Conservation (phyloP, 1,284 basidiomycete genomes). For the Wallemia ichthyophaga region DNA sequence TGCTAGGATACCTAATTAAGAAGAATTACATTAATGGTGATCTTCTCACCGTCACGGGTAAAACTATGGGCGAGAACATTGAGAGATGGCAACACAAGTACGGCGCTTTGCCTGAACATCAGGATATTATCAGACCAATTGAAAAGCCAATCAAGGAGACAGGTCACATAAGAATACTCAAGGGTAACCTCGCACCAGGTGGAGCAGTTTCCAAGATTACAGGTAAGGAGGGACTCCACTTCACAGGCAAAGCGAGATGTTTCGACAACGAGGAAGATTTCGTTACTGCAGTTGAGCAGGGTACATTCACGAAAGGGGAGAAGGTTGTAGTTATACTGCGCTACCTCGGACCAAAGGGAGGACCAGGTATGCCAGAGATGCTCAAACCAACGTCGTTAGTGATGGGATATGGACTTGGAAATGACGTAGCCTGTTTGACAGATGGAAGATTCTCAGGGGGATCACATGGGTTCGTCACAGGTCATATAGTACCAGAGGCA, state of each 20-base stretch:
- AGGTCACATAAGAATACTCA: conserved; percentile 33
- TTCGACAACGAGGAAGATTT: conserved; percentile 63
- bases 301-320: conserved; percentile 50
- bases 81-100: conserved; percentile 49
- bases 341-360: conserved; percentile 66
- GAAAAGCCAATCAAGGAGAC: conserved; percentile 59
- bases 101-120: conserved; percentile 33
- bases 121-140: conserved; percentile 58
- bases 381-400: conserved; percentile 63
- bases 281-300: conserved; percentile 43
- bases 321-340: conserved; percentile 69
- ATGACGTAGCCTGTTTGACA: conserved; percentile 66
- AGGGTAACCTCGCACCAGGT: conserved; percentile 63
- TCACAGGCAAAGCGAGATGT: conserved; percentile 49
- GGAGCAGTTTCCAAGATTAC: conserved; percentile 85
- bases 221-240: conserved; percentile 61
- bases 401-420: conserved; percentile 74
- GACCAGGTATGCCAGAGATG: conserved; percentile 87
- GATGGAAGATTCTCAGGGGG: conserved; percentile 85
- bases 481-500: conserved; percentile 70
- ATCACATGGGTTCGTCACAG: conserved; percentile 41
- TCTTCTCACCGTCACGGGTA: conserved; percentile 61
- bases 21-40: conserved; percentile 55
- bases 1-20: conserved; percentile 49
- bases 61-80: conserved; percentile 59